phyloP scores from a whole-genome alignment of 148 eudicot species.

The Chenopodium suecicum region DNA sequence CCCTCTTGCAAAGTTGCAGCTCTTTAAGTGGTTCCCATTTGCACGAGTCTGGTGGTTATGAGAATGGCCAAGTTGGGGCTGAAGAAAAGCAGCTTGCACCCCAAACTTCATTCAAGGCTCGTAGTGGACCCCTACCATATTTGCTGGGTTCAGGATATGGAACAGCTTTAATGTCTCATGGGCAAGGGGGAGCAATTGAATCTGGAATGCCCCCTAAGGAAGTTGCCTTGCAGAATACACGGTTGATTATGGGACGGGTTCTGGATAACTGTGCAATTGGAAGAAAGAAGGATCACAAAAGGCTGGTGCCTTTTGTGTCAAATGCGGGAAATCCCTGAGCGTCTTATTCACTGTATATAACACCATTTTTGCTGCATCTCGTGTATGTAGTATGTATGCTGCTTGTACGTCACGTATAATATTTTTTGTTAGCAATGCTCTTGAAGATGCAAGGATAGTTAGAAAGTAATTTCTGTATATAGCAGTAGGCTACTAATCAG shows the following conservation, averaged over 20 bases:
- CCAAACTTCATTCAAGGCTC: slow-evolving; percentile 87
- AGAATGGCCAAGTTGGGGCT: slow-evolving; percentile 58
- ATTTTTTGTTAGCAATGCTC: slow-evolving; percentile 6
- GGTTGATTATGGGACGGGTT: slow-evolving; percentile 78
- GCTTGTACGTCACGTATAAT: slow-evolving; percentile 13
- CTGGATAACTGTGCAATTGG: slow-evolving; percentile 89
- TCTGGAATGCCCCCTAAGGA: slow-evolving; percentile 74
- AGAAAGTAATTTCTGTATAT: slow-evolving; percentile 23
- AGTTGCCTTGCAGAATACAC: slow-evolving; percentile 82
- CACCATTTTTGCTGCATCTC: slow-evolving; percentile 18
- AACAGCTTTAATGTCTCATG: slow-evolving; percentile 34
- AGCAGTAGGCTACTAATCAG: slow-evolving; percentile 1
- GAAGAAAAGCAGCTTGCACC: slow-evolving; percentile 85
- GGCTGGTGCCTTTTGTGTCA: slow-evolving; percentile 87
- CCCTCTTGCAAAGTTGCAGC: slow-evolving; percentile 95
- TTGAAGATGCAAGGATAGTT: slow-evolving; percentile 10
- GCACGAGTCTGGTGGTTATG: slow-evolving; percentile 54
- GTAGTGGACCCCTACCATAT: slow-evolving; percentile 83
- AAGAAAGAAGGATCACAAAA: slow-evolving; percentile 79
- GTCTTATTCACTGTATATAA: slow-evolving; percentile 13
- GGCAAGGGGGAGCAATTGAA: slow-evolving; percentile 44
- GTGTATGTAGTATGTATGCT: slow-evolving; percentile 1
- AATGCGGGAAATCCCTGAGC: slow-evolving; percentile 52
- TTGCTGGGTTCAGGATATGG: slow-evolving; percentile 64
- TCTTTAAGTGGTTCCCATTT: slow-evolving; percentile 64